phyloP scores from a whole-genome alignment of 2,329 filamentous ascomycete species.

The Akanthomyces dipterigenus region DNA sequence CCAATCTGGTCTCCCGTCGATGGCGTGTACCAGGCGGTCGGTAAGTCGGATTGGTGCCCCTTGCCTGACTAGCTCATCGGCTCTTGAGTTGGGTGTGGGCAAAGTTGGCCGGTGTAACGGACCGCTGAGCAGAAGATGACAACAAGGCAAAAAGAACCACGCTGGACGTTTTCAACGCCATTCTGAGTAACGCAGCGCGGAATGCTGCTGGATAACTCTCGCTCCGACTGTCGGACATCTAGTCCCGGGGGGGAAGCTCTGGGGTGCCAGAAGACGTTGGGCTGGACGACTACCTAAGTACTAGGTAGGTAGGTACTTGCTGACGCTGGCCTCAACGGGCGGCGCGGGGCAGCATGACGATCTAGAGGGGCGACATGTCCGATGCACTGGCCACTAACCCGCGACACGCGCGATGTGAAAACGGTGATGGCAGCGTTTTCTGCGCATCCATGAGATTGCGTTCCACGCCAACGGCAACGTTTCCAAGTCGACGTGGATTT shows the following conservation, averaged over 20 bases:
- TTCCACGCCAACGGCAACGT: neutral
- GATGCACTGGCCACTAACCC: conserved; percentile 1
- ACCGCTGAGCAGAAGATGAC: no score
- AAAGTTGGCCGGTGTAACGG: no score
- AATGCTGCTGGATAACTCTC: neutral
- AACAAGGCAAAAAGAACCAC: no score
- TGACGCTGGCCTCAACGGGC: neutral
- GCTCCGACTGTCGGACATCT: neutral
- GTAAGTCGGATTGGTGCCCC: neutral
- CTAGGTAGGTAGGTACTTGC: no score
- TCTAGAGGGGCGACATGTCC: neutral
- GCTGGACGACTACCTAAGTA: no score
- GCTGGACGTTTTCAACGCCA: no score
- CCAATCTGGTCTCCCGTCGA: neutral
- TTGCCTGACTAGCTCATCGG: no score
- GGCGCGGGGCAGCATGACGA: conserved; percentile 1
- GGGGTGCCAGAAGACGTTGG: no score
- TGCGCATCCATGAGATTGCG: neutral
- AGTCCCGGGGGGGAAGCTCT: neutral
- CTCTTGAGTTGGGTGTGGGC: no score
- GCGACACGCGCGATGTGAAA: neutral
- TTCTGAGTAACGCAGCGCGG: neutral
- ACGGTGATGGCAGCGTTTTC: neutral
- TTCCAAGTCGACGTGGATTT: neutral
- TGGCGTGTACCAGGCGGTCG: neutral